phyloP scores from a whole-genome alignment of 2,329 filamentous ascomycete genomes.

The Massarina eburnea region DNA sequence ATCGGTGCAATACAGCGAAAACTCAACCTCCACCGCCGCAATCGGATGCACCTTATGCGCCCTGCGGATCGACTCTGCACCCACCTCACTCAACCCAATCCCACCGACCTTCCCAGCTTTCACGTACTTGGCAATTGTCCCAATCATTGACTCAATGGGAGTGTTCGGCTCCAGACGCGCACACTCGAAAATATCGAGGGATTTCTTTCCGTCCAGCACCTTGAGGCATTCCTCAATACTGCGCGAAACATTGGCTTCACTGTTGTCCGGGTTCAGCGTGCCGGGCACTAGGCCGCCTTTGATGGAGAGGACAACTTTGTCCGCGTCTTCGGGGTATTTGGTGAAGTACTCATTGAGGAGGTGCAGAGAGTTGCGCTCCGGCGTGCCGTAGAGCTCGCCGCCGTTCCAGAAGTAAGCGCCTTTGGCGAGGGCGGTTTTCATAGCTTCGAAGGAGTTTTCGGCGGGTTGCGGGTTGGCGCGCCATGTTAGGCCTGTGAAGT shows the following conservation, averaged over 20 bases:
- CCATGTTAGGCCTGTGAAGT: slow-evolving; percentile 48
- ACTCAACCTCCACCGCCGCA: slow-evolving; percentile 62
- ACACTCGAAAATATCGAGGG: slow-evolving; percentile 52
- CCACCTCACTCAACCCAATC: slow-evolving; percentile 50
- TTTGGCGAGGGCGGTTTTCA: slow-evolving; percentile 45
- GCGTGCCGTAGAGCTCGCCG: slow-evolving; percentile 52
- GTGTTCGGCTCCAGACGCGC: slow-evolving; percentile 48
- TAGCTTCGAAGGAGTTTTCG: slow-evolving; percentile 46
- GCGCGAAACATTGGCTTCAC: slow-evolving; percentile 43
- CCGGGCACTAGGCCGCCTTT: slow-evolving; percentile 49
- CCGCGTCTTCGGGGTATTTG: slow-evolving; percentile 53
- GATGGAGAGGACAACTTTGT: slow-evolving; percentile 55
- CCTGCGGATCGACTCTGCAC: slow-evolving; percentile 49
- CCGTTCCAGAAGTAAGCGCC: slow-evolving; percentile 55
- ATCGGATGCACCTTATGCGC: slow-evolving; percentile 58
- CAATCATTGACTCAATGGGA: slow-evolving; percentile 50
- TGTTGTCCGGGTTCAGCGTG: slow-evolving; percentile 43
- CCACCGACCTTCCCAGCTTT: slow-evolving; percentile 49
- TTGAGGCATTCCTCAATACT: slow-evolving; percentile 51
- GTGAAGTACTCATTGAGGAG: slow-evolving; percentile 55
- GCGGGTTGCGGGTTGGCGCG: slow-evolving; percentile 39
- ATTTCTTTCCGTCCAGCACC: slow-evolving; percentile 51
- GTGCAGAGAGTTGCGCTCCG: slow-evolving; percentile 51
- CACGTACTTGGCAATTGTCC: slow-evolving; percentile 43
- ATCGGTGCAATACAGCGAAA: slow-evolving; percentile 59